Base-by-base conservation (phyloP, 305 asterid genomes). In the Euphrasia arctica region DNA sequence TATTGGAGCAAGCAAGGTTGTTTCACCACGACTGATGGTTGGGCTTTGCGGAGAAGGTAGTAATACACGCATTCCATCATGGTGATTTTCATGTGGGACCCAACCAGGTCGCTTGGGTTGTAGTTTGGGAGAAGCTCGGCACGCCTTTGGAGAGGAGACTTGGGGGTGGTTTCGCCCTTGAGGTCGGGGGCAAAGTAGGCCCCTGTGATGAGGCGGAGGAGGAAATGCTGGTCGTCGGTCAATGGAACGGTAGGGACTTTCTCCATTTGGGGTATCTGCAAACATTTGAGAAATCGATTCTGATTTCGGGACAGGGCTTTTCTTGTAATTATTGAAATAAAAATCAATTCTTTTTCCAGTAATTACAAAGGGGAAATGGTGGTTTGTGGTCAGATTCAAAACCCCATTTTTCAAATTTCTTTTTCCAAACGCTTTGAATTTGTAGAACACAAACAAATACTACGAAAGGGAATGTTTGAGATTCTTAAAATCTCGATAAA, bases 161-260 rank as follows among this genome's bases (percentile, higher is more conserved):
- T 85, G 13, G 1, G 71, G 63, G 78, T 80, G 9, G 60, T 58
- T 66, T 64, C 80, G 12, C 55, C 67, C 57, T 66, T 82, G 52
- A 87, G 82, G 74, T 84, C 74, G 18, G 95, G 92, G 59, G 70
- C 95, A 60, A 87, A 83, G 61, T 79, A 87, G 74, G 79, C 57
- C 28, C 95, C 95, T 68, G 75, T 69, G 69, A 85, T 78, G 62
- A 80, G 66, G 78, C 71, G 64, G 59, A 87, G 78, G 58, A 87
- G 82, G 71, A 82, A 87, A 73, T 76, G 64, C 75, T 87, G 95
- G 77, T 87, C 88, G 22, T 73, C 83, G 27, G 86, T 82, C 54
- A 76, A 59, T 60, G 13, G 45, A 27, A 27, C 54, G 61, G 64
- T 60, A 5, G 56, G 51, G 13, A 10, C 48, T 31, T 54, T 70